Percentiles rank a stretch among this genome's conserved stretches.
Evolutionary conservation across 2,329 filamentous ascomycete species (phyloP).

Genomic region (Colletotrichum cereale): DNA sequence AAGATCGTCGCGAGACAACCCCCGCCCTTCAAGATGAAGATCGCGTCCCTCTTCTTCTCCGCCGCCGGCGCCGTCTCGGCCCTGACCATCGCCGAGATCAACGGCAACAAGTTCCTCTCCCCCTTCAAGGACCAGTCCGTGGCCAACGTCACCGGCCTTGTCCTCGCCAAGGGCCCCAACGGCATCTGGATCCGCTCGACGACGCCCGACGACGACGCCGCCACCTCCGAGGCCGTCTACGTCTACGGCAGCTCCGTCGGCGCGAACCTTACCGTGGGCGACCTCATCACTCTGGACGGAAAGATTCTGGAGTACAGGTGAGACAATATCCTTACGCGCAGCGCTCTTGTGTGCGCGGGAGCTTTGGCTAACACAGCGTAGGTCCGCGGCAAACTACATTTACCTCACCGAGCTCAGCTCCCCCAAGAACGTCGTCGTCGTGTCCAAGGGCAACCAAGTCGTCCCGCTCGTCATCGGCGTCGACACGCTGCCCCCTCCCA

Average conservation of each 20-base stretch:
- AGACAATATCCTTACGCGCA: slow-evolving; percentile 37
- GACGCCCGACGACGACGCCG: slow-evolving; percentile 64
- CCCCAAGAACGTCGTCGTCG: slow-evolving; percentile 64
- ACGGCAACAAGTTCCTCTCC: slow-evolving; percentile 74
- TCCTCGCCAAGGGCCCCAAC: slow-evolving; percentile 72
- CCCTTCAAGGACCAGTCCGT: slow-evolving; percentile 68
- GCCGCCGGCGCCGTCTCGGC: slow-evolving; percentile 50
- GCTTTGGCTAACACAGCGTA: slow-evolving; percentile 45
- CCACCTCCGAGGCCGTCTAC: slow-evolving; percentile 75
- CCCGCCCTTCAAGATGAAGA: slow-evolving; percentile 47
- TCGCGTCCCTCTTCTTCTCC: slow-evolving; percentile 46
- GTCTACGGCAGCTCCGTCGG: slow-evolving; percentile 68
- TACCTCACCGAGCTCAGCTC: slow-evolving; percentile 73
- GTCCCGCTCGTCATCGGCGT: slow-evolving; percentile 71
- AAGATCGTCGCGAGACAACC: not conserved
- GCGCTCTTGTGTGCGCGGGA: not conserved
- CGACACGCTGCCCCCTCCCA: slow-evolving; percentile 69
- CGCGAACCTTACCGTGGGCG: slow-evolving; percentile 69
- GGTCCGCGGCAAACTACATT: slow-evolving; percentile 67
- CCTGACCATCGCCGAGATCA: slow-evolving; percentile 72
- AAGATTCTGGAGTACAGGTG: slow-evolving; percentile 69
- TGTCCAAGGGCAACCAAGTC: slow-evolving; percentile 67
- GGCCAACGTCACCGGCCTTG: slow-evolving; percentile 70
- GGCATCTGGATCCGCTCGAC: slow-evolving; percentile 76
- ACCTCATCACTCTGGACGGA: slow-evolving; percentile 71